A percentile compares a stretch with the other conserved stretches of the same genome.
Conservation (phyloP, 2,329 filamentous ascomycete species). For the Talaromyces sp. region DNA sequence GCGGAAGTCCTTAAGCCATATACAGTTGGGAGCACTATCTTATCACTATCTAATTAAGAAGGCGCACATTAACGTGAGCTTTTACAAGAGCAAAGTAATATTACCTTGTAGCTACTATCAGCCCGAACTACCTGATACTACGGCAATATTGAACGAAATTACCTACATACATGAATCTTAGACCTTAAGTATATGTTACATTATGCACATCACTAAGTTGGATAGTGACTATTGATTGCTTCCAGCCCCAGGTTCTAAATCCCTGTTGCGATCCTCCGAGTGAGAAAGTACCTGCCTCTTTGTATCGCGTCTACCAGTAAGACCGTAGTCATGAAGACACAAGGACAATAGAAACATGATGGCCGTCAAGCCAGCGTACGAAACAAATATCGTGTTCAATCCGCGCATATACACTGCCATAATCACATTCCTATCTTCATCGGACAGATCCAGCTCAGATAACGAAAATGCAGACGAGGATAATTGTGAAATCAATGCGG, state of each 20-base stretch:
- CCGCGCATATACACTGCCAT: slow-evolving; percentile 6
- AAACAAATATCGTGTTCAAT: not conserved
- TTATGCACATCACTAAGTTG: not conserved
- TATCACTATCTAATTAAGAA: not conserved
- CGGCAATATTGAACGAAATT: not conserved
- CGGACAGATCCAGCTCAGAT: not conserved
- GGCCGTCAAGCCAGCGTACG: not conserved
- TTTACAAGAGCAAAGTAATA: not conserved
- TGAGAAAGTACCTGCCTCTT: not conserved
- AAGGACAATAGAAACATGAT: not conserved
- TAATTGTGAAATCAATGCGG: not conserved
- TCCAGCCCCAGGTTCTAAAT: not conserved
- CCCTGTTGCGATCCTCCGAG: not conserved
- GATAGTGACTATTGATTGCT: not conserved
- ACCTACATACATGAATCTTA: not conserved
- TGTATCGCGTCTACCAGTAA: not conserved
- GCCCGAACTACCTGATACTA: not conserved
- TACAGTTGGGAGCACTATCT: not conserved
- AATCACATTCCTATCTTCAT: not conserved
- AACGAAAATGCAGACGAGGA: not conserved
- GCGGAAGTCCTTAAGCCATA: not conserved
- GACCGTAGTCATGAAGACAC: not conserved
- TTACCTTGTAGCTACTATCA: not conserved
- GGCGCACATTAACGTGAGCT: not conserved
- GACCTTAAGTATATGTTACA: not conserved